These are phyloP conservation scores for Lactarius pseudohatsudake DNA, from an alignment of 768 basidiomycete genomes.

Conservation along the genomic window DNA sequence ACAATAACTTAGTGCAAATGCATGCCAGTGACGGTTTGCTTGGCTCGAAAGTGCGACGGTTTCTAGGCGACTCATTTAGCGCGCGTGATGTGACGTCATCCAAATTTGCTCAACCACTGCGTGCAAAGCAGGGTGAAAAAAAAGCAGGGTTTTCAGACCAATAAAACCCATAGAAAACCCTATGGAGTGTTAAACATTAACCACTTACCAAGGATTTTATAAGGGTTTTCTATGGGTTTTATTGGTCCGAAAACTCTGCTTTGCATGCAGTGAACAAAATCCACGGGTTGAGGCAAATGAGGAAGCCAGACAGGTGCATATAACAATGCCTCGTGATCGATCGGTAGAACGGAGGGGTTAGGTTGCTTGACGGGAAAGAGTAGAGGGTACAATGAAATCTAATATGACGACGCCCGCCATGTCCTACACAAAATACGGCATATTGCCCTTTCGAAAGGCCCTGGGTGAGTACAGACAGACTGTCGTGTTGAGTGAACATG, in stretches of 20 bases:
- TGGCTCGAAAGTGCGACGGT: too few species aligned
- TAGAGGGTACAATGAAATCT: not conserved
- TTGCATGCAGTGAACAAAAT: too few species aligned
- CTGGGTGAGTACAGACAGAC: not conserved
- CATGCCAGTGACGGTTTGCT: too few species aligned
- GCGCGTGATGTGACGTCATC: not conserved
- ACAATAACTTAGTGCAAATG: too few species aligned
- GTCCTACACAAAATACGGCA: constrained; percentile 54
- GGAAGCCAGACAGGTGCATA: not conserved
- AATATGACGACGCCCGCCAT: constrained; percentile 5
- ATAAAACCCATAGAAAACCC: too few species aligned
- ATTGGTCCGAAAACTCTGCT: too few species aligned
- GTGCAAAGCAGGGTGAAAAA: too few species aligned
- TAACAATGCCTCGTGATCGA: not conserved
- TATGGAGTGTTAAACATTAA: too few species aligned
- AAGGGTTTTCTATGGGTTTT: too few species aligned
- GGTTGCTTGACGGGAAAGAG: not conserved
- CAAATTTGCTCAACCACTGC: not conserved
- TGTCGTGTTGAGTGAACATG: not conserved
- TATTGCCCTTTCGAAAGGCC: constrained; percentile 43
- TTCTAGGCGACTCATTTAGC: not conserved
- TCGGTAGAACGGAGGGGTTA: not conserved
- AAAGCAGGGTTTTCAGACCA: too few species aligned
- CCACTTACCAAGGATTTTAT: too few species aligned
- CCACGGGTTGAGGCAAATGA: not conserved